Conservation (phyloP, 2,329 filamentous ascomycete species). For the Lasiodiplodia citricola region DNA sequence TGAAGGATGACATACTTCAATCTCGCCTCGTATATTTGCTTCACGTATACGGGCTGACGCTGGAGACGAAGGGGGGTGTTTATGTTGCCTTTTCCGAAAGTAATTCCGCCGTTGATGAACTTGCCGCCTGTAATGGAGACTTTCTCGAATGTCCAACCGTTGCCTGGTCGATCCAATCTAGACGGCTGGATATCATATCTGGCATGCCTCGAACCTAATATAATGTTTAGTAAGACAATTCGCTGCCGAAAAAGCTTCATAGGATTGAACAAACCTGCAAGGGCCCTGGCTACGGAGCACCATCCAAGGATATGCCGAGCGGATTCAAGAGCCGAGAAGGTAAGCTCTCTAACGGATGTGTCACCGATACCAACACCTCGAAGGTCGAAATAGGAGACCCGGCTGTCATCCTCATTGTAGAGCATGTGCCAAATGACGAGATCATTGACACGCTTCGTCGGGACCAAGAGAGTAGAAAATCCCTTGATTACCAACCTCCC, state of each 20-base stretch:
- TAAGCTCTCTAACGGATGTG: no score
- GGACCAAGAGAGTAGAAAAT: no score
- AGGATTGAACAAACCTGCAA: neutral
- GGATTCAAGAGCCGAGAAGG: neutral
- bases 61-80: neutral
- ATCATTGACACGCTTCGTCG: no score
- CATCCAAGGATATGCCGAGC: neutral
- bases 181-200: neutral
- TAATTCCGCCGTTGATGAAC: neutral
- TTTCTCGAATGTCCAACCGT: neutral
- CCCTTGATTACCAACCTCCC: no score
- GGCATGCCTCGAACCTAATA: neutral
- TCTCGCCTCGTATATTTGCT: neutral
- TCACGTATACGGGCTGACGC: neutral
- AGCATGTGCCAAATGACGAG: no score
- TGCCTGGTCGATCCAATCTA: neutral
- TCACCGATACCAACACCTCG: neutral
- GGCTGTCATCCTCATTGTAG: neutral
- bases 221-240: no score
- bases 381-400: neutral
- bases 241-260: no score
- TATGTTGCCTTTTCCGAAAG: neutral
- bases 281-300: neutral
- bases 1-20: slow-evolving; percentile 36
- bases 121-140: neutral